These are phyloP conservation scores for Penicillium decumbens DNA, from an alignment of 2,329 filamentous ascomycete species.

Conservation along the genomic window DNA sequence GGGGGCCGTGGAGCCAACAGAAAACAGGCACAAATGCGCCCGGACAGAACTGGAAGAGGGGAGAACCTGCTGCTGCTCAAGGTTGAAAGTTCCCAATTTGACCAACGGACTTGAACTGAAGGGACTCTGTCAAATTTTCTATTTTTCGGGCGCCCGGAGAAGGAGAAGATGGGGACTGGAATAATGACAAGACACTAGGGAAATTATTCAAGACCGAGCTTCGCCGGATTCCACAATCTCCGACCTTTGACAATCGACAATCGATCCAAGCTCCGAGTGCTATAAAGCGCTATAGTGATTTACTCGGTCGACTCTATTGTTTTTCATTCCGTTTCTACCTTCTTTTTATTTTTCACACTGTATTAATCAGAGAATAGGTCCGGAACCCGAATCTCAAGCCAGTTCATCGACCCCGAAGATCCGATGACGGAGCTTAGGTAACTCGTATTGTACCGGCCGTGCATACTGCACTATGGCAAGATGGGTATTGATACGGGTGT, in stretches of 20 bases:
- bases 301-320: neutral
- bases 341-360: neutral
- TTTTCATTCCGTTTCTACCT: neutral
- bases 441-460: conserved; percentile 2
- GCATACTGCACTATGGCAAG: neutral
- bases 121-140: neutral
- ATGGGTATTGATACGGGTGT: neutral
- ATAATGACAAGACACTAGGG: conserved; percentile 5
- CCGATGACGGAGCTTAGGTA: conserved; percentile 21
- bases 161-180: conserved; percentile 3
- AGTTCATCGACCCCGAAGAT: conserved; percentile 9
- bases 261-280: neutral
- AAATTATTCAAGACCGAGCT: conserved; percentile 15
- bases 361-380: neutral
- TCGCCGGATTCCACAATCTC: conserved; percentile 15
- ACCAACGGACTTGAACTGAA: neutral
- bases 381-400: neutral
- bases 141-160: conserved; percentile 6
- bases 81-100: neutral
- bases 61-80: neutral
- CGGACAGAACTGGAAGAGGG: conserved; percentile 6
- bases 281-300: neutral
- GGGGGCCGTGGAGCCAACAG: conserved; percentile 11
- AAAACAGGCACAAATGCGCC: conserved; percentile 8
- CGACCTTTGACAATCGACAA: neutral